A percentile compares a stretch with the other conserved stretches of the same genome.
Evolutionary conservation across 257 asterid species (phyloP).

Genomic region (Ligustrum vulgare): DNA sequence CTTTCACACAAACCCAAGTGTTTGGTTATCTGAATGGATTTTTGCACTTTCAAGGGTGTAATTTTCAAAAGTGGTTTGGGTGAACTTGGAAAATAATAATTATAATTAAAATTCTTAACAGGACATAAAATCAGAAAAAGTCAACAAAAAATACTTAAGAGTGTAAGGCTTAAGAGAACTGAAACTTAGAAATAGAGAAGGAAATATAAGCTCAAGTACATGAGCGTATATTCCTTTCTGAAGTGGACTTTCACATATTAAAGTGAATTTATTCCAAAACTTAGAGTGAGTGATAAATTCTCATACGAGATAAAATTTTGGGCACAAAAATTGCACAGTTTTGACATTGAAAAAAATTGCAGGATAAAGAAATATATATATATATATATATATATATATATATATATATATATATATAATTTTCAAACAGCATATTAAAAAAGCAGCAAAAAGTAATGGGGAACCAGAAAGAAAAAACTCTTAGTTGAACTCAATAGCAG

Average conservation of each 20-base stretch:
- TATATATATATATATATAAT: too few relatives aligned
- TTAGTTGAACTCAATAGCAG: not conserved
- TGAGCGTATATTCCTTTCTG: not conserved
- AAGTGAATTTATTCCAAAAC: not conserved
- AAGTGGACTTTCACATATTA: not conserved
- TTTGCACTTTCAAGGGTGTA: not conserved
- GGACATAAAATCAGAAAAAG: too few relatives aligned
- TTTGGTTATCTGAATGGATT: not conserved
- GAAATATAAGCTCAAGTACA: not conserved
- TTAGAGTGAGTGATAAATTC: not conserved
- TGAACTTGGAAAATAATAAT: not conserved
- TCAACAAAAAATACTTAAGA: too few relatives aligned
- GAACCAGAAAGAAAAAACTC: not conserved
- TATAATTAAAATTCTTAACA: too few relatives aligned
- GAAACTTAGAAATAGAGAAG: not conserved
- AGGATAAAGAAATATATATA: too few relatives aligned
- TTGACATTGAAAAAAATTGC: not conserved
- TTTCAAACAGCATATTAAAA: not conserved
- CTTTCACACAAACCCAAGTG: too few relatives aligned
- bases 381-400: too few relatives aligned
- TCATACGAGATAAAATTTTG: not conserved
- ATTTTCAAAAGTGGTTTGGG: not conserved
- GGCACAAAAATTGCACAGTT: not conserved
- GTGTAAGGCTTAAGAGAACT: not conserved
- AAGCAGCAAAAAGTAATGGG: too few relatives aligned